phyloP scores from a whole-genome alignment of 176 grass and related monocot species.

The Aechmea fasciata region DNA sequence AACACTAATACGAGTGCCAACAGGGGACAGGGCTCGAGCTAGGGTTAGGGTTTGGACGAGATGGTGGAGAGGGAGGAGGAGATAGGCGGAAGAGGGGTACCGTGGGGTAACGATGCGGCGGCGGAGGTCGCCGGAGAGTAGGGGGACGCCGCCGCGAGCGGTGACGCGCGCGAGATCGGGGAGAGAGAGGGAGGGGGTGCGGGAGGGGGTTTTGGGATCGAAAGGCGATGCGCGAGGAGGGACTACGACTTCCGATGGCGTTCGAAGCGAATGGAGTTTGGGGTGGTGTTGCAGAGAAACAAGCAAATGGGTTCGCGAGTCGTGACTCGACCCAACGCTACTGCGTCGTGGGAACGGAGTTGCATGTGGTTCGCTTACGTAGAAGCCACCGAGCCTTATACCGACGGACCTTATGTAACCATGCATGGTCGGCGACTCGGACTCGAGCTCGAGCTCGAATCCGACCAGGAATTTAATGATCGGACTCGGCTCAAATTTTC shows the following conservation, averaged over 20 bases:
- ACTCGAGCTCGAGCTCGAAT: too few species aligned
- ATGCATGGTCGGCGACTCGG: too few species aligned
- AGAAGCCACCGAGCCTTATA: too few species aligned
- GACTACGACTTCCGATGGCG: slow-evolving; percentile 11
- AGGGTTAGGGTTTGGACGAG: slow-evolving; percentile 60
- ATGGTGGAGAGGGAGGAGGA: background rate
- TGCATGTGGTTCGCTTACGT: too few species aligned
- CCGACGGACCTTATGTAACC: too few species aligned
- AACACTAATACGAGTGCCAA: background rate
- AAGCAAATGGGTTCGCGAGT: background rate
- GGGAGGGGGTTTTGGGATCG: slow-evolving; percentile 11
- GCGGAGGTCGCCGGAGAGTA: background rate
- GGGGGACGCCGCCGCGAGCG: background rate
- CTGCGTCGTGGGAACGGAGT: background rate
- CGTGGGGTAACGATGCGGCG: background rate
- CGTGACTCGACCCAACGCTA: background rate
- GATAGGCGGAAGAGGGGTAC: background rate
- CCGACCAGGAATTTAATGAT: too few species aligned
- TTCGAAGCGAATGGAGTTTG: background rate
- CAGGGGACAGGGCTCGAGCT: slow-evolving; percentile 24
- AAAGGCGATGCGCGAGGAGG: background rate
- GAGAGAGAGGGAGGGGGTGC: slow-evolving; percentile 13
- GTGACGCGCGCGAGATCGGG: slow-evolving; percentile 24
- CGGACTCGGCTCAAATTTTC: too few species aligned
- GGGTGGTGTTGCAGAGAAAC: background rate